Conservation (phyloP, 257 asterid species). For the Salvia rosmarinus region DNA sequence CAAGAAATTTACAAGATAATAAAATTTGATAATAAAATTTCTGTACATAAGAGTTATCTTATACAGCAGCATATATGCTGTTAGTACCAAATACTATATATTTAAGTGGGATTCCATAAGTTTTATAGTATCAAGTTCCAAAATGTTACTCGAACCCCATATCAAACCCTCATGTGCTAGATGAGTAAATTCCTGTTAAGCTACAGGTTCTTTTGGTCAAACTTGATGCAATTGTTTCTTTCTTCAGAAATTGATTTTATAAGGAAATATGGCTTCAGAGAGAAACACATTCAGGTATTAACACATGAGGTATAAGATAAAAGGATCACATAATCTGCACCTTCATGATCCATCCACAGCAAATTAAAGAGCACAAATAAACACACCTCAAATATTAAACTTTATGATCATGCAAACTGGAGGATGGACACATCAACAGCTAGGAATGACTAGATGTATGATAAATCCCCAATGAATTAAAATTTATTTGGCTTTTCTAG, state of each 20-base stretch:
- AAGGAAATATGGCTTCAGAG: neutral
- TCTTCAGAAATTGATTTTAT: neutral
- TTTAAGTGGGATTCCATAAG: neutral
- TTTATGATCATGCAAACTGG: neutral
- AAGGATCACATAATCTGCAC: neutral
- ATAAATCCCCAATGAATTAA: conserved; percentile 6
- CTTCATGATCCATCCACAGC: neutral
- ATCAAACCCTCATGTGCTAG: neutral
- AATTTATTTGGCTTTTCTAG: neutral
- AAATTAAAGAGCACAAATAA: neutral
- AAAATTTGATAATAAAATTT: no score
- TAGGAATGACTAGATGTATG: neutral
- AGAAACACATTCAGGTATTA: neutral
- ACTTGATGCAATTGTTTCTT: neutral
- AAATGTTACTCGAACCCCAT: neutral
- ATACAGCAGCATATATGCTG: neutral
- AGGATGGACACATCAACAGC: neutral
- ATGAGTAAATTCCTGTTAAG: neutral
- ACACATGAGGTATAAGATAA: neutral
- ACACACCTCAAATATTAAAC: neutral
- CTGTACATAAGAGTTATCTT: neutral
- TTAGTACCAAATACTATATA: neutral
- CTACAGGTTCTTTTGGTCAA: neutral
- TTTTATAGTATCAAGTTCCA: neutral
- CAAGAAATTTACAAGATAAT: neutral